These are phyloP conservation scores for Calonectria pseudoreteaudii DNA, from an alignment of 2,329 filamentous ascomycete species.

Conservation along the genomic window DNA sequence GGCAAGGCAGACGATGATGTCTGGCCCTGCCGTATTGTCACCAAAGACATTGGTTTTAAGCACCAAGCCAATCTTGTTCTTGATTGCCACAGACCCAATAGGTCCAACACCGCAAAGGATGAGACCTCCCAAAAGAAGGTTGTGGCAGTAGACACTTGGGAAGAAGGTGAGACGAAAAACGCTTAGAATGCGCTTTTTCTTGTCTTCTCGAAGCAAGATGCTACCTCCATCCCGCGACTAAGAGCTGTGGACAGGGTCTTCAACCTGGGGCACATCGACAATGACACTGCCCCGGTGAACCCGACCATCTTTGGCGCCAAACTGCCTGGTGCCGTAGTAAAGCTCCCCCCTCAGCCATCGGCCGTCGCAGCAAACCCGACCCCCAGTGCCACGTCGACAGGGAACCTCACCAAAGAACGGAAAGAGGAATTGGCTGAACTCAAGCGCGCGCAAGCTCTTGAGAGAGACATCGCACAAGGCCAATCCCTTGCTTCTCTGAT, in stretches of 20 bases:
- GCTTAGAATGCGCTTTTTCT: not conserved
- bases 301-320: not conserved
- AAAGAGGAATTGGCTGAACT: not conserved
- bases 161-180: not conserved
- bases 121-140: not conserved
- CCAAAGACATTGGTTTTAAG: not conserved
- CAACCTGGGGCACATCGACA: no score
- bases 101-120: not conserved
- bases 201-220: not conserved
- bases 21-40: not conserved
- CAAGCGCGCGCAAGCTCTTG: not conserved
- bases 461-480: not conserved
- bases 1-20: not conserved
- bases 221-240: not conserved
- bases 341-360: not conserved
- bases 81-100: not conserved
- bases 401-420: not conserved
- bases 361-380: not conserved
- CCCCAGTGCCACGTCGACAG: not conserved
- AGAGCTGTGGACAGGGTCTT: not conserved
- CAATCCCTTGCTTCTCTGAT: not conserved
- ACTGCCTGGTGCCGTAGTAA: not conserved
- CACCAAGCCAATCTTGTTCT: not conserved
- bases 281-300: not conserved
- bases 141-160: not conserved